Base-by-base conservation (phyloP, 352 stramenopile species). In the Globisporangium viniferum region DNA sequence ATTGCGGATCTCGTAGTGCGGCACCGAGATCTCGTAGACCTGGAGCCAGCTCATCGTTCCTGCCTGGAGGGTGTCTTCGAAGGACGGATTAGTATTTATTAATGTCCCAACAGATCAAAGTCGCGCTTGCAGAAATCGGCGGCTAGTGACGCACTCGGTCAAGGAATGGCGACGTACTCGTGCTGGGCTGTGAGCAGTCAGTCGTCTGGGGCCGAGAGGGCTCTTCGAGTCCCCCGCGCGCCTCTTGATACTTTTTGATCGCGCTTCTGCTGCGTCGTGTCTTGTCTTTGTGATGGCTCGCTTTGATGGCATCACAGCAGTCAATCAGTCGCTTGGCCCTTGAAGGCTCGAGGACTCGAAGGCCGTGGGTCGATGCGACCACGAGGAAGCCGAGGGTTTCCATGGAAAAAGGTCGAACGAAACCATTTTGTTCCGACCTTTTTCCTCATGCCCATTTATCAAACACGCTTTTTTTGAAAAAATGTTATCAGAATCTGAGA, bases 11-110 rank as follows among this genome's bases (percentile, higher is more conserved):
- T 88, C 73, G 56, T 83, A 78, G 64, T 74, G 74, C 15, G 77
- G 78, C 44, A 90, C 70, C 33, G 64, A 35, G n/a, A 88, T 46
- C 58, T 84, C 73, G 69, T 86, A 76, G 27, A 68, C 70, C 64
- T 88, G 79, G 27, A 90, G 36, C 81, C 81, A 90, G 67, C 79
- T 90, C 79, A 88, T 49, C 31, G n/a, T 39, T 39, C 12, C 53
- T 59, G 1, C 36, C 4, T 59, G 27, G n/a, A 33, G 31, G 31
- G 3, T 1, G 27, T 24, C 5, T 36, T 59, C 5, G 27, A 3
- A 4, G 51, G 27, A 49, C 41, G 4, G 5, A 49, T 49, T 15
- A n/a, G n/a, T 49, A 20, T 15, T 24, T 24, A 20, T 49, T 1
- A 8, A 49, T n/a, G n/a, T 1, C 41, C 4, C 5, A 49, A 9